Base-by-base conservation (phyloP, 768 basidiomycete genomes). In the Nidularia sp. region DNA sequence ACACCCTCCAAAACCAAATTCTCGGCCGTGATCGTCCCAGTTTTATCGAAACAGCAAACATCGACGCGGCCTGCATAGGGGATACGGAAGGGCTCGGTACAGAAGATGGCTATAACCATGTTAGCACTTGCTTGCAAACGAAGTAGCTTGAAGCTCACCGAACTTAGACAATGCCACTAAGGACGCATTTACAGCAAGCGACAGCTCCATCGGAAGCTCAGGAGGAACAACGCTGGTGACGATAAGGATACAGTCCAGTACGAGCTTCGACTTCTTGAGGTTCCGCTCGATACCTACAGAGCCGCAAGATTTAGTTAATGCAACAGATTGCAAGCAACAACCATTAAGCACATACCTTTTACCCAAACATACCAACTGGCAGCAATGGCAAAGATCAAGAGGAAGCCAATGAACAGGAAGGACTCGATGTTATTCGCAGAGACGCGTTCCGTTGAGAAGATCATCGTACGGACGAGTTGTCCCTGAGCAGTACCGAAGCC, bases 31-130 rank as follows among this genome's bases (percentile, higher is more conserved):
- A 99, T 98, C 0, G 97, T 98, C 22, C 96, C 97, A 0, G 97
- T 99, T 78, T 99, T 99, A 71, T 99, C 97, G 60, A 99, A 98
- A 70, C 97, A 98, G 69, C 97, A 99, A 12, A 98, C 88, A 60
- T 99, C 97, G 2, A 98, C 94, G 18, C 93, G 83, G 4, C 97
- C 97, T 4, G 97, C 97, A 55, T 76, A 90, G 0, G 97, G 95
- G 55, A 98, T 99, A 18, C 97, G 84, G 83, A 99, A 98, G 1
- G 97, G 97, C 62, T 99, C 97, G 13, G 97, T 99, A 66, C 97
- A 98, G 73, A 95, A 99, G 53, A 98, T 99, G 5, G 96, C 96
- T 97, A 56, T 12, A 53, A 49, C 22, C 6, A 22, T 31, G 48
- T 57, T 36, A 60, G 25, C 34, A 49, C 9, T 35, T 35, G 18